Evolutionary conservation across 2,329 filamentous ascomycete species (phyloP).

Genomic region (Aspergillus phoenicis): DNA sequence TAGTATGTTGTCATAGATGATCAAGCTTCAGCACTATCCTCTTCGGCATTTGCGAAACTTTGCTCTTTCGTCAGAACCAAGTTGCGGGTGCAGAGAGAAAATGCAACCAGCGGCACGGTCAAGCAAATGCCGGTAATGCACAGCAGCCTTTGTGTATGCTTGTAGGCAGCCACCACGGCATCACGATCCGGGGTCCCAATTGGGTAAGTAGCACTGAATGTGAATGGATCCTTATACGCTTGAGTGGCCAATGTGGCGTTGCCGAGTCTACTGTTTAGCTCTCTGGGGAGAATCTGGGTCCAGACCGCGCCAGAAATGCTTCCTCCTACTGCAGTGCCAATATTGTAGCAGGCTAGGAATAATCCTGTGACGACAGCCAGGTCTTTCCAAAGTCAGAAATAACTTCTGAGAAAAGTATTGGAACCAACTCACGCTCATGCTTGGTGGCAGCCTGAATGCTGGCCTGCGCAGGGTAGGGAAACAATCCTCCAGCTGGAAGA

Average conservation of each 20-base stretch:
- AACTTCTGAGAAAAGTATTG: background rate
- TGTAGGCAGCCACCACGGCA: slow-evolving; percentile 49
- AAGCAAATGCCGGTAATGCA: slow-evolving; percentile 56
- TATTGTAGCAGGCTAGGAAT: slow-evolving; percentile 65
- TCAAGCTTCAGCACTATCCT: background rate
- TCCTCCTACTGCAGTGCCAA: slow-evolving; percentile 63
- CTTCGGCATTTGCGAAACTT: slow-evolving; percentile 46
- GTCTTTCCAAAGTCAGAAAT: slow-evolving; percentile 34
- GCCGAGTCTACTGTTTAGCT: slow-evolving; percentile 45
- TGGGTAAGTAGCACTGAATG: slow-evolving; percentile 40
- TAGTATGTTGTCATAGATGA: background rate
- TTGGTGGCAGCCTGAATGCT: slow-evolving; percentile 55
- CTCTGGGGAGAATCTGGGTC: slow-evolving; percentile 58
- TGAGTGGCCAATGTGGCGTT: slow-evolving; percentile 44
- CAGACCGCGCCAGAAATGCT: slow-evolving; percentile 65
- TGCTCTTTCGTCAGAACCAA: slow-evolving; percentile 51
- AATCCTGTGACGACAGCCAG: slow-evolving; percentile 66
- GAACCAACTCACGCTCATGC: slow-evolving; percentile 46
- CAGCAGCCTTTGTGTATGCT: slow-evolving; percentile 50
- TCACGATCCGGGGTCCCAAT: slow-evolving; percentile 50
- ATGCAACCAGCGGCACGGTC: slow-evolving; percentile 49
- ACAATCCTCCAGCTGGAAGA: slow-evolving; percentile 58
- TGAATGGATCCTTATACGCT: slow-evolving; percentile 49
- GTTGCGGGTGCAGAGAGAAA: slow-evolving; percentile 50
- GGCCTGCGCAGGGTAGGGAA: slow-evolving; percentile 56